Evolutionary conservation across 2,329 filamentous ascomycete species (phyloP), one percentile per base, ranked within the genome.

Genomic region (Plectosphaerella plurivora): DNA sequence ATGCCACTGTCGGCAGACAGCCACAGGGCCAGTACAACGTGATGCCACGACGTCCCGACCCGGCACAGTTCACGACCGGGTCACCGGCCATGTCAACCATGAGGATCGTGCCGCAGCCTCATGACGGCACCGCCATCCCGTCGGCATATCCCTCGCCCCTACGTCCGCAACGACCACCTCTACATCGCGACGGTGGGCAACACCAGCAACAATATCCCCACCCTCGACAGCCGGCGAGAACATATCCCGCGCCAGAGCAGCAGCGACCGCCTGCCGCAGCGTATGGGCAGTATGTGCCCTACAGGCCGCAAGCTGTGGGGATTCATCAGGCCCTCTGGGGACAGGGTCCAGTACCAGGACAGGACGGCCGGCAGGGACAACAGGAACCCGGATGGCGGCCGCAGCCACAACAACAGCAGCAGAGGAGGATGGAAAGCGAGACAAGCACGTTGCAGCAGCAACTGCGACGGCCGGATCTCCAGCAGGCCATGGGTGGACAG

Each of bases 91-190:
- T 44, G 10, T 16, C 41, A 20, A 72, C 68, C 10, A 65, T 73
- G 64, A 65, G 70, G 12, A 56, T 71, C 8, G 68, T 72, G 33
- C 59, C 65, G n/a, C 63, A 68, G 3, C 68, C 69, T 2, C 67
- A 65, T 1, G 62, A 64, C 33, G 22, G 22, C 22, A 61, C 63
- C 14, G 28, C 48, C 5, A 12, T 20, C n/a, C 15, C 48, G n/a
- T 50, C 48, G 8, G 22, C 48, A 5, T 41, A 50, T 22, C 48
- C 48, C 6, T 28, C 24, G 54, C 59, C n/a, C 55, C 58, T 45
- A 14, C 45, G 47, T 2, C 53, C 35, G 3, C 42, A 47, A n/a
- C 45, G 54, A 16, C 51, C 52, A 3, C n/a, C 25, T 8, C 36
- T 42, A 37, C 39, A 25, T 14, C 22, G 37, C 5, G 48, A 36